Conservation (phyloP, 1,284 basidiomycete species). For the Puccinia hordei region DNA sequence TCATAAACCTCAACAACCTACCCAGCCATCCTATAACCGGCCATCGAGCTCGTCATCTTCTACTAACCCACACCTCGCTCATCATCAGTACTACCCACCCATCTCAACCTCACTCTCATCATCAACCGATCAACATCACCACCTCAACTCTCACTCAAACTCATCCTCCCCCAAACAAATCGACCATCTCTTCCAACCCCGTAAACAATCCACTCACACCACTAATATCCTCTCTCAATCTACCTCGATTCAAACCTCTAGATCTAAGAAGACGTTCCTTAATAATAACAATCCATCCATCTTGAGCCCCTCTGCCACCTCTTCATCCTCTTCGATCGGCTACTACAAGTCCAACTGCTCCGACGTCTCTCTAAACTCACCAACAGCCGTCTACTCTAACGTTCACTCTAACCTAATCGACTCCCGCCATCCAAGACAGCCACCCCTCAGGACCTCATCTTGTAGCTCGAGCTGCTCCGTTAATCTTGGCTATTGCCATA, state of each 20-base stretch:
- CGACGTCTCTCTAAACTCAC: conserved; percentile 12
- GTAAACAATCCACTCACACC: background rate
- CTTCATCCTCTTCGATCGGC: conserved; percentile 34
- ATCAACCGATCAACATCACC: no score
- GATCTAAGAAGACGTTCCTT: background rate
- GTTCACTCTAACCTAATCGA: background rate
- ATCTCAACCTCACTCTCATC: background rate
- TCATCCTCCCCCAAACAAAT: no score
- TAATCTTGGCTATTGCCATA: background rate
- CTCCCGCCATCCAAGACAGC: background rate
- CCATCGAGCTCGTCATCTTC: no score
- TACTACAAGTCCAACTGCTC: conserved; percentile 32
- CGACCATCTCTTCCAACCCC: no score
- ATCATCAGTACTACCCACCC: conserved; percentile 6
- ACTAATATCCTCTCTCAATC: conserved; percentile 40
- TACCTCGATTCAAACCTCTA: conserved; percentile 27
- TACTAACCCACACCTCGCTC: no score
- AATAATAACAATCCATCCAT: background rate
- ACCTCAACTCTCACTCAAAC: no score
- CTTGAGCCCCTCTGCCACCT: background rate
- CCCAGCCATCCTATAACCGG: no score
- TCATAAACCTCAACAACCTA: no score
- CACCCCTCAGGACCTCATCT: conserved; percentile 5
- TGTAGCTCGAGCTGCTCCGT: conserved; percentile 27
- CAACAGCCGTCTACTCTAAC: background rate